Evolutionary conservation across 78 protist genomes (phyloP), one percentile per base, ranked within the genome.

Genomic region (Trichosphaerium sp.): DNA sequence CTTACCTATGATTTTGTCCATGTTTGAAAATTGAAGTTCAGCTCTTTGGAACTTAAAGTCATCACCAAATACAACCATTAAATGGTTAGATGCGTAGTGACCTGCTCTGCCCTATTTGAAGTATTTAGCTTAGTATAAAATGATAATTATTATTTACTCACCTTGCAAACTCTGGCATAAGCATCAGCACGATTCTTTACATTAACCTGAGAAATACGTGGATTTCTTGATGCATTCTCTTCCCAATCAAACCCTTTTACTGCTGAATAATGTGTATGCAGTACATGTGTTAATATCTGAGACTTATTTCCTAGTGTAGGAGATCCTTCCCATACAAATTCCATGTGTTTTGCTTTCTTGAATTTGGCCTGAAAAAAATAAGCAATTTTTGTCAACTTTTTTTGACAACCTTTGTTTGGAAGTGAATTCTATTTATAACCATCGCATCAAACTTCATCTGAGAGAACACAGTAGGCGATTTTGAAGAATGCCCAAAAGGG

Each of bases 401-500:
- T 31, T 49, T 6, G 66, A 10, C 32, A 0, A 65, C 28, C 57
- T 62, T 69, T 12, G 35, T 26, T 3, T 12, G 4, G 28, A 48
- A 54, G 63, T 52, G 51, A 18, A 82, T 76, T 40, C 94, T 55
- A 52, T 80, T 78, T 28, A 78, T 67, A 60, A 83, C 74, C 62
- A 77, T 5, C 35, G 59, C 76, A 11, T 79, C 66, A 43, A 74
- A 65, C n/a, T 83, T 85, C 51, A 65, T 43, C 35, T 10, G 18
- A 10, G 69, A 23, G 15, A 43, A 38, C 1, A 85, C 23, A 6
- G 70, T 37, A 52, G 83, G 77, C 35, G 79, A 55, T 37, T 23
- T 7, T 25, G 80, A 25, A 11, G 68, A 35, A 39, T 71, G 82
- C 25, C 94, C 94, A 51, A 89, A 89, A 10, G 94, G 94, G n/a